Percentiles rank a stretch among this genome's conserved stretches.
Conservation (phyloP, 805 yeast genomes). For the Wickerhamiella musiphila region DNA sequence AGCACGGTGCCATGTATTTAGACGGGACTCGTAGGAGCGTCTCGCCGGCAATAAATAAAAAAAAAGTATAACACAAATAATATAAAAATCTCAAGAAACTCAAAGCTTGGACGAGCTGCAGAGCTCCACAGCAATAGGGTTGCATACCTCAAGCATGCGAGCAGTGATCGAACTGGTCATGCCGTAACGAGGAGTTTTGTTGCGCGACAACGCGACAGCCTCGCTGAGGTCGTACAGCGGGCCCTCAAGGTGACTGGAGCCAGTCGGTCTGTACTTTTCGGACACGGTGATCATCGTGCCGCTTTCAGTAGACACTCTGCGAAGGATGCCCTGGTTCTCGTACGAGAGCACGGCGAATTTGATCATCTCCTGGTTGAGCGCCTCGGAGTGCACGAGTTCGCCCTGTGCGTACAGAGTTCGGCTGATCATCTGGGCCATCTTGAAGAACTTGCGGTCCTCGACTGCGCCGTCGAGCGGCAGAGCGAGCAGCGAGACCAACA, state of each 20-base stretch:
- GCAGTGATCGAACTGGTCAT: conserved; percentile 11
- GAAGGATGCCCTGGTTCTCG: conserved; percentile 21
- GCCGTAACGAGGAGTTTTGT: conserved; percentile 21
- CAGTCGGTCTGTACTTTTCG: conserved; percentile 13
- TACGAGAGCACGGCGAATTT: conserved; percentile 22
- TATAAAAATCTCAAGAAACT: no score
- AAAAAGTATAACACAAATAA: not conserved
- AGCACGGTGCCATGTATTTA: no score
- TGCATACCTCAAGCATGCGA: conserved; percentile 10
- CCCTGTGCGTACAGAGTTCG: conserved; percentile 28
- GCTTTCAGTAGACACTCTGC: conserved; percentile 11
- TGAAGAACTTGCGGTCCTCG: conserved; percentile 19
- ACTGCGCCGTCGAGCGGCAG: conserved; percentile 18
- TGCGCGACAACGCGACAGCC: conserved; percentile 21
- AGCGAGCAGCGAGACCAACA: conserved; percentile 21
- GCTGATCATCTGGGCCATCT: conserved; percentile 24
- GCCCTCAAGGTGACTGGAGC: conserved; percentile 17
- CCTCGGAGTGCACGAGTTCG: conserved; percentile 24
- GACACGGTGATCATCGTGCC: conserved; percentile 12
- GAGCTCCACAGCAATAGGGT: conserved; percentile 7
- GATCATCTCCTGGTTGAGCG: conserved; percentile 26
- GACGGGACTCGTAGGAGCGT: no score
- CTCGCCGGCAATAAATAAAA: no score
- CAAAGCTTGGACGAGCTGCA: no score
- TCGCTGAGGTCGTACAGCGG: conserved; percentile 19